phyloP scores from a whole-genome alignment of 164 flowering plant species.

The Sedum album region DNA sequence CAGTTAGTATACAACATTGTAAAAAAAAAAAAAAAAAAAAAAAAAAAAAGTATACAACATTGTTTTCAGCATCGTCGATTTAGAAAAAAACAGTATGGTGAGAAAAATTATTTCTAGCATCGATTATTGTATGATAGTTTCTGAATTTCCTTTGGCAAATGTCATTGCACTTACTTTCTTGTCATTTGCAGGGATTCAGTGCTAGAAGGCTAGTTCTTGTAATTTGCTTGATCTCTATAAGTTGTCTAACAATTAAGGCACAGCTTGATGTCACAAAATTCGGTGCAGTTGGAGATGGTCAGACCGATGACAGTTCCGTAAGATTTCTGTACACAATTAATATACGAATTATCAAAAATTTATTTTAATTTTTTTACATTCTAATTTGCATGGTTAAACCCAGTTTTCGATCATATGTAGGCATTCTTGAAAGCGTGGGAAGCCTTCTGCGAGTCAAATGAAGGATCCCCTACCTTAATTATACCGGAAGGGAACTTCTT shows the following conservation, averaged over 20 bases:
- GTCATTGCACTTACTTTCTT: neutral
- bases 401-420: neutral
- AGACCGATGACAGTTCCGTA: neutral
- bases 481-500: neutral
- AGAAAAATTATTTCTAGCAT: neutral
- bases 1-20: no score
- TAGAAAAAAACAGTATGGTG: neutral
- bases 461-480: neutral
- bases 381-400: neutral
- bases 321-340: neutral
- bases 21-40: neutral
- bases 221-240: neutral
- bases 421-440: constrained; percentile 7
- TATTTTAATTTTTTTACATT: neutral
- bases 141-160: neutral
- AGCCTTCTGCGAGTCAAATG: neutral
- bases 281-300: constrained; percentile 5
- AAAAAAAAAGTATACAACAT: no score
- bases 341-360: no score
- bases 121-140: neutral
- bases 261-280: neutral
- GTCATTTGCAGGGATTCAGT: constrained; percentile 1
- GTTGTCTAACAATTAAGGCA: neutral
- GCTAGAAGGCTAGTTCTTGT: neutral
- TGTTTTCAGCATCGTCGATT: neutral